Base-by-base conservation (phyloP, 228 moss, liverwort and hornwort genomes). In the Sphagnum fallax region DNA sequence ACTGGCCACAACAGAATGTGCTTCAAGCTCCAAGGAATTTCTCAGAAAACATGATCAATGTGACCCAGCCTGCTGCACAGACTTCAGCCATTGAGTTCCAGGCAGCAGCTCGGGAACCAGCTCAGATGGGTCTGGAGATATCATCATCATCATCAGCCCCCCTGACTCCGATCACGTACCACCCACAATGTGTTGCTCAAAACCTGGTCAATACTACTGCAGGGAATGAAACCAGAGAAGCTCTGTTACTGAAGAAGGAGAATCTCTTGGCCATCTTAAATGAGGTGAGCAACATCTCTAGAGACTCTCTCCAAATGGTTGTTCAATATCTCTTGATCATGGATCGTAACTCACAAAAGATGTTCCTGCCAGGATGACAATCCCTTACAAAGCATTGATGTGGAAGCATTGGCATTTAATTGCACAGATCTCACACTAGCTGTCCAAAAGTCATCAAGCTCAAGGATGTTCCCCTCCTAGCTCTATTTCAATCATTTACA, bases 181-280 rank as follows among this genome's bases (percentile, higher is more conserved):
- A 32, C 32, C 32, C 32, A 32, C 32, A 32, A 32, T 32, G 32
- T 65, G 67, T 79, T 65, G 65, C 70, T 61, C 63, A 75, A 52
- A 69, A 47, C 59, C 63, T 75, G 52, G 75, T 72, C 9, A 65
- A 82, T 57, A 63, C 61, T 12, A 72, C 78, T 60, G 63, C 71
- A 16, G 79, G 82, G 69, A 70, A 76, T 47, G 84, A 83, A 15
- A 77, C 70, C 72, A 81, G 87, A 62, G 89, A 84, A 59, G 86
- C 80, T 64, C 67, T 91, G 52, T 84, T 84, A 12, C 66, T 73
- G 50, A 91, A 81, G 62, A 91, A 87, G 66, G 57, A 67, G 63
- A 89, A 74, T 73, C 74, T 91, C 49, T 51, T 63, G 62, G 49
- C 69, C 47, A 80, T 79, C 78, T 80, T 84, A 60, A 82, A 91